phyloP scores from a whole-genome alignment of 805 yeast species.

The Wickerhamiella allomyrinae region DNA sequence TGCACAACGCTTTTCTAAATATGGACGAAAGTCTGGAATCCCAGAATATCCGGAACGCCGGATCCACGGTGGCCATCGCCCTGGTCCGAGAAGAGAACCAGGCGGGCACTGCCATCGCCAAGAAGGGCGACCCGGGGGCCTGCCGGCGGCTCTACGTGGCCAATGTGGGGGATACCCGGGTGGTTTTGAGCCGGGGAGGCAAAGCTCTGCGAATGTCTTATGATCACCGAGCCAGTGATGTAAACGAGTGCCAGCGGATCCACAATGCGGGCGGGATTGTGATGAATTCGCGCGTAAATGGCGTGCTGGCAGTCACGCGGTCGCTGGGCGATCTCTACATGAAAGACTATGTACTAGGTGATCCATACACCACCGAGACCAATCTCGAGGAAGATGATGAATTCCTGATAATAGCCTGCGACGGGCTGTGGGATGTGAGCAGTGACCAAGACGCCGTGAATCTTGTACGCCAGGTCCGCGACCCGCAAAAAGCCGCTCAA shows the following conservation, averaged over 20 bases:
- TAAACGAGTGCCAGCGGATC: slow-evolving; percentile 60
- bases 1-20: slow-evolving; percentile 54
- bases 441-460: slow-evolving; percentile 75
- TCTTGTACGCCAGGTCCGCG: slow-evolving; percentile 38
- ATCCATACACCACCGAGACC: slow-evolving; percentile 84
- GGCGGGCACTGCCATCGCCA: slow-evolving; percentile 1
- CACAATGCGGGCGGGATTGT: slow-evolving; percentile 71
- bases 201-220: slow-evolving; percentile 67
- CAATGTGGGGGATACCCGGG: slow-evolving; percentile 86
- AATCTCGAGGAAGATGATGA: slow-evolving; percentile 64
- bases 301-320: slow-evolving; percentile 87
- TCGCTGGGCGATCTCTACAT: slow-evolving; percentile 88
- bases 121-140: slow-evolving; percentile 2
- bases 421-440: slow-evolving; percentile 93
- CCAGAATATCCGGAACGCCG: slow-evolving; percentile 58
- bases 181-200: slow-evolving; percentile 64
- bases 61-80: slow-evolving; percentile 93
- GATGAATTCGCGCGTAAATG: slow-evolving; percentile 85
- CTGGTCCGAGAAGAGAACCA: slow-evolving; percentile 72
- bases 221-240: slow-evolving; percentile 87
- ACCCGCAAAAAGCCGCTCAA: slow-evolving; percentile 55
- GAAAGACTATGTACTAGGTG: slow-evolving; percentile 77
- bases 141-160: slow-evolving; percentile 55
- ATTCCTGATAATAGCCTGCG: slow-evolving; percentile 83
- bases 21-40: slow-evolving; percentile 59